Base-by-base conservation (phyloP, 2,329 filamentous ascomycete genomes). In the Penicillium olsonii region DNA sequence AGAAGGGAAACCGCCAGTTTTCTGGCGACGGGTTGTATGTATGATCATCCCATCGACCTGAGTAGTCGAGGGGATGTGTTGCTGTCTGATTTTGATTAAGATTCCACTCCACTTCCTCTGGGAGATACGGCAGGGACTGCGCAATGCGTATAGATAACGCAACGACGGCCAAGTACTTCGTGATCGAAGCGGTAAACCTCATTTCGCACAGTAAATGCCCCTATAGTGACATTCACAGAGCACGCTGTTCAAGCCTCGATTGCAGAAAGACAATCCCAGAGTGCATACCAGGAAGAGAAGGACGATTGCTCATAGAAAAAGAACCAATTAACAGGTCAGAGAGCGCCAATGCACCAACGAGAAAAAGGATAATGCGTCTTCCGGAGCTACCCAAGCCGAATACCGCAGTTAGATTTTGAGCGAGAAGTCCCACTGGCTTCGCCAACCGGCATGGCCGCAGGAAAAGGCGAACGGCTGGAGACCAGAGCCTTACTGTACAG, bases 101-200 rank as follows among this genome's bases (percentile, higher is more conserved):
- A 26, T 39, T 35, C 44, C 44, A 46, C n/a, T 46, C 6, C 34
- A 12, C 37, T 46, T 46, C 37, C 20, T 41, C 44, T 27, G 44
- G 44, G 15, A 46, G 44, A 34, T 50, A 50, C 38, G 48, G 48
- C 19, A 50, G 15, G 37, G 43, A 42, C 34, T 50, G 37, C 27
- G 14, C 43, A 38, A 37, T 31, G 24, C 31, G 37, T 42, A 47
- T 42, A 26, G 9, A 47, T 47, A 37, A 15, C 33, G 43, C 48
- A 38, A 42, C 19, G 47, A 47, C 37, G 5, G 43, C 43, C 42
- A 50, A 33, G n/a, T 50, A 50, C 15, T 10, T 14, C 20, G 43
- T 27, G 33, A 42, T 42, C 18, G 37, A 42, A 42, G 37, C 33
- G 37, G 42, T 31, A 8, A 34, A 33, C 31, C 27, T 20, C 48